These are phyloP conservation scores for Trichoderma brevicompactum DNA, from an alignment of 2,329 filamentous ascomycete genomes.

Conservation along the genomic window DNA sequence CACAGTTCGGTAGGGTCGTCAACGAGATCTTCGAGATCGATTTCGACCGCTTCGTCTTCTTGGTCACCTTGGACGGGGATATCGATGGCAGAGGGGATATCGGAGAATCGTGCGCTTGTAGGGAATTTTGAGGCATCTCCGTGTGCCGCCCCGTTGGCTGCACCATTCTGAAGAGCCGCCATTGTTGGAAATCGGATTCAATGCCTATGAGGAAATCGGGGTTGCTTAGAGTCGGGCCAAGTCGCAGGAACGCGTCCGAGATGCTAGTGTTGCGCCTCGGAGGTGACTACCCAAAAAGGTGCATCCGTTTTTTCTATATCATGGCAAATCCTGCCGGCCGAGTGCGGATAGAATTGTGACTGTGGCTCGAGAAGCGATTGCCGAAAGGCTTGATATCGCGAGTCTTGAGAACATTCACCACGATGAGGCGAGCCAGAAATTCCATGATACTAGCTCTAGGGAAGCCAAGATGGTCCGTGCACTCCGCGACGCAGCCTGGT, in stretches of 20 bases:
- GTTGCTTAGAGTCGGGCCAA: slow-evolving; percentile 28
- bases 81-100: slow-evolving; percentile 68
- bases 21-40: slow-evolving; percentile 86
- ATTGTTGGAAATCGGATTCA: slow-evolving; percentile 41
- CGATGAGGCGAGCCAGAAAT: slow-evolving; percentile 24
- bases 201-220: slow-evolving; percentile 21
- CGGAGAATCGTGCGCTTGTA: slow-evolving; percentile 63
- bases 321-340: slow-evolving; percentile 17
- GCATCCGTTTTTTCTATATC: slow-evolving; percentile 36
- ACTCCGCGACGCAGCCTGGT: slow-evolving; percentile 9
- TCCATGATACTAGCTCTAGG: slow-evolving; percentile 15
- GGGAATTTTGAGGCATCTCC: slow-evolving; percentile 44
- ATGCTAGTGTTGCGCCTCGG: slow-evolving; percentile 41
- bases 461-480: slow-evolving; percentile 19
- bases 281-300: slow-evolving; percentile 36
- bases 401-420: slow-evolving; percentile 9
- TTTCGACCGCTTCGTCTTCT: slow-evolving; percentile 80
- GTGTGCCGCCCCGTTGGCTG: slow-evolving; percentile 50
- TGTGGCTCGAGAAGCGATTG: neutral
- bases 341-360: neutral
- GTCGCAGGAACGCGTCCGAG: slow-evolving; percentile 38
- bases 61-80: slow-evolving; percentile 67
- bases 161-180: slow-evolving; percentile 50
- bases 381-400: slow-evolving; percentile 7
- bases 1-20: slow-evolving; percentile 96